Evolutionary conservation across 2,329 filamentous ascomycete species (phyloP), one percentile per base, ranked within the genome.

Genomic region (Domatiomyces catenatus): DNA sequence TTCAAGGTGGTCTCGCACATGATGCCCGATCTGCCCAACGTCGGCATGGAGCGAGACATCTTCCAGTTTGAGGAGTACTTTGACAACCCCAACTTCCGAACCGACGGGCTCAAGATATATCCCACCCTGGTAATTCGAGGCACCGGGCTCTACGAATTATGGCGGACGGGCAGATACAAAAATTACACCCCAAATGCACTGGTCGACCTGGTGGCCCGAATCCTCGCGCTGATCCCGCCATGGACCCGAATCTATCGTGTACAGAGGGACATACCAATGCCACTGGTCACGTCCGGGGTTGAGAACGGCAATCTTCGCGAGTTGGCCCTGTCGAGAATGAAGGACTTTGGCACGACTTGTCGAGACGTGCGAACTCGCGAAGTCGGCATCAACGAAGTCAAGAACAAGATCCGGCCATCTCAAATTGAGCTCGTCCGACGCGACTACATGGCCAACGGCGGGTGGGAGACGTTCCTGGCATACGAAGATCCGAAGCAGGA

Each of bases 1-100:
- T 98, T 94, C 76, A 98, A 98, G 67, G 92, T 98, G 0, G 92
- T 98, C 55, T 94, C 86, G 58, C 92, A 98, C 69, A 98, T 98
- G 92, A 98, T 98, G 92, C 92, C 92, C 1, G 92, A 98, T 64
- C 70, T 98, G 46, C 92, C 92, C 2, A 98, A 98, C 61, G 92
- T 98, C 2, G 92, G 92, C 51, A 94, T 96, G 85, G 93, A 98
- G 69, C 83, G 92, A 61, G 92, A 98, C 64, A 74, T 98, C 44
- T 89, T 94, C 63, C 92, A 98, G 61, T 98, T 98, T 68, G 79
- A 86, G 56, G 93, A 98, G 65, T 98, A 98, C 66, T 98, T 98
- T 61, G 88, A 94, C 64, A 96, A 88, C 64, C 92, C 92, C 0
- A 87, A 81, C 43, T 98, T 98, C 72, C 79, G 92, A 53, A 98